Conservation (phyloP, 768 basidiomycete genomes). For the Lentinula boryana region DNA sequence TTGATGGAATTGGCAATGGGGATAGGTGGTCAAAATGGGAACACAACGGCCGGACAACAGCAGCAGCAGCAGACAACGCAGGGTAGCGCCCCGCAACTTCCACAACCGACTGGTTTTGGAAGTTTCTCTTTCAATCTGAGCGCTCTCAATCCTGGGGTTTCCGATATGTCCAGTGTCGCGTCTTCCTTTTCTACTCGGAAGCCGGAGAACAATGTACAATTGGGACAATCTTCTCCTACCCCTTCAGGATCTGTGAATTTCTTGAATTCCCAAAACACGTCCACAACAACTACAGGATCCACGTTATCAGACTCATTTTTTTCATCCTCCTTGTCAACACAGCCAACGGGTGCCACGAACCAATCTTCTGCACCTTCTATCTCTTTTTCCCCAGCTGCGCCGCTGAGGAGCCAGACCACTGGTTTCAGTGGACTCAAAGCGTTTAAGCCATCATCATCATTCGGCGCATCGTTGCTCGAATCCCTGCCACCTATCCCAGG, state of each 20-base stretch:
- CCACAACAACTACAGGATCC: conserved; percentile 35
- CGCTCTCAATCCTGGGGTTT: conserved; percentile 38
- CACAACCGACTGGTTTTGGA: conserved; percentile 15
- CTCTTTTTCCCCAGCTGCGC: conserved; percentile 19
- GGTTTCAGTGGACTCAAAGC: conserved; percentile 63
- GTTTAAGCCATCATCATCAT: conserved; percentile 79
- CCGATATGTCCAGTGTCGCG: conserved; percentile 62
- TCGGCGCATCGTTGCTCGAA: conserved; percentile 71
- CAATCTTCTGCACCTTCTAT: conserved; percentile 26
- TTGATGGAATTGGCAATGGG: conserved; percentile 73
- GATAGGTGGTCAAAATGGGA: conserved; percentile 16
- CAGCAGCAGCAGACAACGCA: conserved; percentile 13
- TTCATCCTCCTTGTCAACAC: conserved; percentile 41
- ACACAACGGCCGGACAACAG: conserved; percentile 7
- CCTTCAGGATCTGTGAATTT: conserved; percentile 14
- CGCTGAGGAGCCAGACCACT: conserved; percentile 40
- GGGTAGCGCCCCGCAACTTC: conserved; percentile 9
- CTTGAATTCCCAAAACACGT: conserved; percentile 23
- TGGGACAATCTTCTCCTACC: conserved; percentile 6
- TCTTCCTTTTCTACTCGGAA: conserved; percentile 60
- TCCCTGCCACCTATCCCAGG: conserved; percentile 70
- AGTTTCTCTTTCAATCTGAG: conserved; percentile 34
- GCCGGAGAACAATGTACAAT: conserved; percentile 14
- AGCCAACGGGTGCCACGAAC: conserved; percentile 41
- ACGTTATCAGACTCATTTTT: conserved; percentile 42